Evolutionary conservation across 768 basidiomycete genomes (phyloP).

Genomic region (Boletus reticulatus): DNA sequence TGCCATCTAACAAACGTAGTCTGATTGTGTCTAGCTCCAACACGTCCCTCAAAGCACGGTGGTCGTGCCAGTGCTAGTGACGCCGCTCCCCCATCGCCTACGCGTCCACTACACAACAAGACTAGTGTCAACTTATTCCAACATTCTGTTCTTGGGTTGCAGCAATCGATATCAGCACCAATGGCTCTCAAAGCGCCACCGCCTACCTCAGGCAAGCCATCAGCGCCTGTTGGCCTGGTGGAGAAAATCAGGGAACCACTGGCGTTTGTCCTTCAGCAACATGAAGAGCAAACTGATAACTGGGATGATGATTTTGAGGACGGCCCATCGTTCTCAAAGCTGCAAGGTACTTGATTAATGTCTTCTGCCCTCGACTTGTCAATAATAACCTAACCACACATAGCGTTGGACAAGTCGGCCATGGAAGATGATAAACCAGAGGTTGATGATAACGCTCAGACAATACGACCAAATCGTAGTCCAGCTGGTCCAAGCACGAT

Average conservation of each 20-base stretch:
- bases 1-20: constrained; percentile 1
- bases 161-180: constrained; percentile 35
- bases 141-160: constrained; percentile 33
- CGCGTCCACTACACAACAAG: constrained; percentile 32
- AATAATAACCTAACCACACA: neutral
- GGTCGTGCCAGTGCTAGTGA: constrained; percentile 35
- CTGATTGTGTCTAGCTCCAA: constrained; percentile 51
- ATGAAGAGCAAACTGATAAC: constrained; percentile 88
- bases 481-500: constrained; percentile 52
- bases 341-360: constrained; percentile 48
- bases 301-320: constrained; percentile 99
- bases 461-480: constrained; percentile 75
- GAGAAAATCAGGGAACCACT: constrained; percentile 52
- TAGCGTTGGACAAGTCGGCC: constrained; percentile 63
- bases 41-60: constrained; percentile 69
- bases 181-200: constrained; percentile 23
- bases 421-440: constrained; percentile 54
- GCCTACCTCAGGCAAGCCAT: constrained; percentile 17
- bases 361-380: neutral
- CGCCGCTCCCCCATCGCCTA: constrained; percentile 45
- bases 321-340: constrained; percentile 82
- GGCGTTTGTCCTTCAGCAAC: constrained; percentile 63
- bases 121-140: constrained; percentile 26
- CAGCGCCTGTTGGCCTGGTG: constrained; percentile 30
- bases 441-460: constrained; percentile 74